A percentile compares a stretch with the other conserved stretches of the same genome.
Evolutionary conservation across 2,329 filamentous ascomycete genomes (phyloP).

Genomic region (Seiridium unicorne): DNA sequence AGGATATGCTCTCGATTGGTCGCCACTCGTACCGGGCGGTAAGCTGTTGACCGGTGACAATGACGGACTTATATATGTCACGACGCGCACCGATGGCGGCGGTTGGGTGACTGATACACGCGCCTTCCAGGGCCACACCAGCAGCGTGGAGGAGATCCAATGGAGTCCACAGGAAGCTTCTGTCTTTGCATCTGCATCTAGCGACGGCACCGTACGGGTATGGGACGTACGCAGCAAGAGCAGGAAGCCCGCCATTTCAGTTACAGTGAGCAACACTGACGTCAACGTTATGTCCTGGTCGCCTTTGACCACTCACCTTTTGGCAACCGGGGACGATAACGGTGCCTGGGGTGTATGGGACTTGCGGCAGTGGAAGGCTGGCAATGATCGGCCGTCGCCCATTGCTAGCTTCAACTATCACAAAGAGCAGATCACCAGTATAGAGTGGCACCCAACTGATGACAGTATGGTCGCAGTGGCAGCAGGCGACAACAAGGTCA

Average conservation of each 20-base stretch:
- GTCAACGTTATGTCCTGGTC: constrained; percentile 99
- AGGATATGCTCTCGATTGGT: constrained; percentile 98
- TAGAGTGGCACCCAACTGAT: constrained; percentile 97
- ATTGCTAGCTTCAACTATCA: constrained; percentile 96
- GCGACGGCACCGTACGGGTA: constrained; percentile 90
- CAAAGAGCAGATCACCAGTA: constrained; percentile 91
- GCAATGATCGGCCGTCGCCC: constrained; percentile 64
- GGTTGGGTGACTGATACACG: constrained; percentile 85
- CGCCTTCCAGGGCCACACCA: constrained; percentile 78
- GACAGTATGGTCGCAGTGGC: constrained; percentile 94
- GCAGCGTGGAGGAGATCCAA: constrained; percentile 90
- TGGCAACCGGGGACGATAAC: constrained; percentile 90
- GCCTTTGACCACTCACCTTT: constrained; percentile 78
- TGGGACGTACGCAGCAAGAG: constrained; percentile 95
- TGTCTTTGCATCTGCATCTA: constrained; percentile 91
- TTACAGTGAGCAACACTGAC: constrained; percentile 79
- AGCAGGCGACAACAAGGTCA: constrained; percentile 89
- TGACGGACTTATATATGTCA: constrained; percentile 84
- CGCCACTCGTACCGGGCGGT: constrained; percentile 73
- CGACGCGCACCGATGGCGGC: constrained; percentile 81
- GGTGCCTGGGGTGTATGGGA: constrained; percentile 97
- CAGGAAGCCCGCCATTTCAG: constrained; percentile 80
- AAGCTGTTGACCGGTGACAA: constrained; percentile 92
- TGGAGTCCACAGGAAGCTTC: constrained; percentile 93
- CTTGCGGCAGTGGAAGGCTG: constrained; percentile 87